Evolutionary conservation across 768 basidiomycete genomes (phyloP).

Genomic region (Boletus rex-veris): DNA sequence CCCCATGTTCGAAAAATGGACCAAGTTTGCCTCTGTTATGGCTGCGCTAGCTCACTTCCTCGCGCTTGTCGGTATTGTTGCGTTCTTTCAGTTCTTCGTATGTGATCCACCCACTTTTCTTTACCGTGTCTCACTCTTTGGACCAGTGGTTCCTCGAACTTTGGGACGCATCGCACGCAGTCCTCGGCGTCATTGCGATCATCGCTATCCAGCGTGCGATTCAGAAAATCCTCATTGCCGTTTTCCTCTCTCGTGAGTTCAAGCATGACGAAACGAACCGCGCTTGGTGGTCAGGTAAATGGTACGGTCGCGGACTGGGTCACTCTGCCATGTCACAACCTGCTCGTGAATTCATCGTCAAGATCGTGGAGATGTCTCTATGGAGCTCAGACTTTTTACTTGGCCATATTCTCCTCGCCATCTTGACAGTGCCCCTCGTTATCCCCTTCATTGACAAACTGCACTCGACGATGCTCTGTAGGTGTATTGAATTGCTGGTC

Average conservation of each 20-base stretch:
- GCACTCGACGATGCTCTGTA: slow-evolving; percentile 92
- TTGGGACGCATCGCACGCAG: slow-evolving; percentile 96
- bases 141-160: slow-evolving; percentile 90
- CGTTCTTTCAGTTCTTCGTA: slow-evolving; percentile 96
- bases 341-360: slow-evolving; percentile 95
- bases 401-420: slow-evolving; percentile 78
- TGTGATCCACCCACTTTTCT: slow-evolving; percentile 37
- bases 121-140: slow-evolving; percentile 22
- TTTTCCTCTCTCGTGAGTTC: slow-evolving; percentile 94
- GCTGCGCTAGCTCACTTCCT: slow-evolving; percentile 86
- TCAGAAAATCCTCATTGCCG: slow-evolving; percentile 91
- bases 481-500: slow-evolving; percentile 29
- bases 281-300: slow-evolving; percentile 99
- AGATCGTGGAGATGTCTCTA: slow-evolving; percentile 95
- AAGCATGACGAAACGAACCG: slow-evolving; percentile 98
- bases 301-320: slow-evolving; percentile 94
- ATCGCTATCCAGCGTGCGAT: slow-evolving; percentile 89
- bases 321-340: slow-evolving; percentile 92
- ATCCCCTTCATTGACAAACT: slow-evolving; percentile 85
- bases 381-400: slow-evolving; percentile 96
- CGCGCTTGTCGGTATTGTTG: slow-evolving; percentile 76
- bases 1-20: slow-evolving; percentile 81
- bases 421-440: slow-evolving; percentile 79
- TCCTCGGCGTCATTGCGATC: slow-evolving; percentile 86
- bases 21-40: slow-evolving; percentile 88